Conservation (phyloP, 257 asterid genomes). For the Solanum arcanum region DNA sequence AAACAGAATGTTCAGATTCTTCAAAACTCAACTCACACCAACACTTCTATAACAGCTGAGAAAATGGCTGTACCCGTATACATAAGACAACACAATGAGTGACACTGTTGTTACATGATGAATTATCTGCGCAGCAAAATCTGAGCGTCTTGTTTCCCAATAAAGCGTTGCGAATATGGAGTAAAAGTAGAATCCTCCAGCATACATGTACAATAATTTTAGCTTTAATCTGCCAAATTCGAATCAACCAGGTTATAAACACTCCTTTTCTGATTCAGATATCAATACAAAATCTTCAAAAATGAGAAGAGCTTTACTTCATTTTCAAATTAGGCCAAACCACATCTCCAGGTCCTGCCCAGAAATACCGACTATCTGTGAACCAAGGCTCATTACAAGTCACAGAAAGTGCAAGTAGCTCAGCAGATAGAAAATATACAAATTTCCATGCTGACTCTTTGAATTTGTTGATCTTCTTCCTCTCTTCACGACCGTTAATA, state of each 20-base stretch:
- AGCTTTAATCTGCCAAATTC: slow-evolving; percentile 9
- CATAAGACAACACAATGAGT: slow-evolving; percentile 14
- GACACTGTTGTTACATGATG: slow-evolving; percentile 19
- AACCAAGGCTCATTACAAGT: slow-evolving; percentile 28
- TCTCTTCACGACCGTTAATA: not conserved
- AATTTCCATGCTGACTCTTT: slow-evolving; percentile 30
- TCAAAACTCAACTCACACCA: not conserved
- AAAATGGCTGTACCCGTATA: slow-evolving; percentile 2
- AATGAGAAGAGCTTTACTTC: slow-evolving; percentile 2
- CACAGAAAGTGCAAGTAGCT: slow-evolving; percentile 11
- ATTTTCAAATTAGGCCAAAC: slow-evolving; percentile 26
- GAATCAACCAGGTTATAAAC: not conserved
- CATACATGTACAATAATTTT: slow-evolving; percentile 22
- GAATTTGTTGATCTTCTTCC: slow-evolving; percentile 17
- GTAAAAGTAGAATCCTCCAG: slow-evolving; percentile 25
- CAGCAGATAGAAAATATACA: slow-evolving; percentile 13
- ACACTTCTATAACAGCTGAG: not conserved
- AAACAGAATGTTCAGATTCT: not conserved
- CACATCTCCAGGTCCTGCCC: slow-evolving; percentile 24
- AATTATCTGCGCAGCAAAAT: slow-evolving; percentile 12
- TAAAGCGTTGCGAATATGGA: slow-evolving; percentile 19
- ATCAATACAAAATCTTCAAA: not conserved
- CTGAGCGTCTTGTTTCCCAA: slow-evolving; percentile 22
- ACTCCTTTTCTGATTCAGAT: not conserved
- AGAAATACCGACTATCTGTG: slow-evolving; percentile 14